These are phyloP conservation scores for Margaritispora aquatica DNA, from an alignment of 495 filamentous ascomycete species.

Conservation along the genomic window DNA sequence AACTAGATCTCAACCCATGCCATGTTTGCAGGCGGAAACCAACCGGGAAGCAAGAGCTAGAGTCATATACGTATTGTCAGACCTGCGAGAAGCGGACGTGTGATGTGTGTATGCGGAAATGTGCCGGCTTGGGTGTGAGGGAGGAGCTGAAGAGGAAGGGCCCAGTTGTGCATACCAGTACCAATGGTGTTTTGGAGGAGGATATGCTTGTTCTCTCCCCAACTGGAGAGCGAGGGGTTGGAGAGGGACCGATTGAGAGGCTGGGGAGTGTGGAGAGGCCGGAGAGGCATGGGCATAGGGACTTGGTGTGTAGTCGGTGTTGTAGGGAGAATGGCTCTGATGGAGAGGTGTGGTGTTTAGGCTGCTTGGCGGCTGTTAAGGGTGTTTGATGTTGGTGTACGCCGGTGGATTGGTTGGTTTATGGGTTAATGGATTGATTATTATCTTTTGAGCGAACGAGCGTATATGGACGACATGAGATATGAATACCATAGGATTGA, in stretches of 20 bases:
- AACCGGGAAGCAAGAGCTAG: constrained; percentile 38
- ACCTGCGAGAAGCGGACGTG: constrained; percentile 41
- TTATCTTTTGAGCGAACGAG: not conserved
- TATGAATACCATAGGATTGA: too few species aligned
- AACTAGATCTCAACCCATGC: constrained; percentile 35
- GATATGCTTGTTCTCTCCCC: not conserved
- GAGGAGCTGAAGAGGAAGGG: not conserved
- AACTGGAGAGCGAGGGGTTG: too few species aligned
- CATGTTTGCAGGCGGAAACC: constrained; percentile 47
- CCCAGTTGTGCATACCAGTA: not conserved
- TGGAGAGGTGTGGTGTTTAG: constrained; percentile 25
- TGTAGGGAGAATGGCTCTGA: constrained; percentile 21
- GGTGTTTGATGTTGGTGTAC: not conserved
- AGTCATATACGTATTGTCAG: constrained; percentile 45
- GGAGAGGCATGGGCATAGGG: constrained; percentile 10
- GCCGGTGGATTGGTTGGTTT: not conserved
- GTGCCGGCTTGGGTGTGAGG: not conserved
- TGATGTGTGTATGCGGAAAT: constrained; percentile 47
- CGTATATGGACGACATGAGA: too few species aligned
- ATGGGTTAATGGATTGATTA: not conserved
- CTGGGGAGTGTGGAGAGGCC: too few species aligned
- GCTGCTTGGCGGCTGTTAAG: constrained; percentile 19
- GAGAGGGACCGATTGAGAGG: too few species aligned
- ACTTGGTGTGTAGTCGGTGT: constrained; percentile 22
- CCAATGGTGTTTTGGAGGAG: constrained; percentile 1